Conservation (phyloP, 2,329 filamentous ascomycete genomes). For the Aspergillus eucalypticola region DNA sequence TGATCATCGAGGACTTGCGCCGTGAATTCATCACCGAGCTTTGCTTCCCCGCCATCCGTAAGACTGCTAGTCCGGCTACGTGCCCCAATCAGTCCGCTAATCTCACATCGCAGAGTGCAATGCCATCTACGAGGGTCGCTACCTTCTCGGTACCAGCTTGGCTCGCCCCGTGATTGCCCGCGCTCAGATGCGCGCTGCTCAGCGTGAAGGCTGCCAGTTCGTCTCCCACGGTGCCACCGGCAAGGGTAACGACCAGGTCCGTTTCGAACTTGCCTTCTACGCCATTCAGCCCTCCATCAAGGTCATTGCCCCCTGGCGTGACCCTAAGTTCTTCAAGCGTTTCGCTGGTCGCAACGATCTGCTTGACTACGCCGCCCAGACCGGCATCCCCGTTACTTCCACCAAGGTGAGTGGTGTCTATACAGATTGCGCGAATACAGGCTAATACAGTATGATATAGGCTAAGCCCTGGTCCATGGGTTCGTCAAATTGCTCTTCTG, state of each 20-base stretch:
- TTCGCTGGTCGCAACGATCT: conserved; percentile 53
- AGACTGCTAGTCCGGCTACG: conserved; percentile 12
- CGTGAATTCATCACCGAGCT: conserved; percentile 77
- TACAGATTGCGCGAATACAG: no score
- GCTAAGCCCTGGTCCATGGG: conserved; percentile 58
- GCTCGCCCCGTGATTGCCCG: conserved; percentile 52
- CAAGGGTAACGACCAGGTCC: conserved; percentile 52
- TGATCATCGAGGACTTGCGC: conserved; percentile 65
- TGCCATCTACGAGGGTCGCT: conserved; percentile 68
- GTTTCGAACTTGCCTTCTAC: conserved; percentile 54
- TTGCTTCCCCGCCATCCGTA: conserved; percentile 69
- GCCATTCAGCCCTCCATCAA: conserved; percentile 51
- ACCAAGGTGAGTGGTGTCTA: conserved; percentile 37
- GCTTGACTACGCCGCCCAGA: conserved; percentile 51
- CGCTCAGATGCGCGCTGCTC: conserved; percentile 41
- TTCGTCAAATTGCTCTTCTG: conserved; percentile 50
- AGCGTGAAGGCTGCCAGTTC: conserved; percentile 47
- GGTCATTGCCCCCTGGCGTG: conserved; percentile 53
- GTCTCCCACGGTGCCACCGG: conserved; percentile 51
- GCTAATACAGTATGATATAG: conserved; percentile 14
- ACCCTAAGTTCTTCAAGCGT: conserved; percentile 50
- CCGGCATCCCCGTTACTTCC: conserved; percentile 50
- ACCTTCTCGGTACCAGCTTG: conserved; percentile 55
- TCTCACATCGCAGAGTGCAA: conserved; percentile 41
- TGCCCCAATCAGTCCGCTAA: background rate